phyloP scores from a whole-genome alignment of 441 rosid species.

The Euphorbia schlechtendalii region DNA sequence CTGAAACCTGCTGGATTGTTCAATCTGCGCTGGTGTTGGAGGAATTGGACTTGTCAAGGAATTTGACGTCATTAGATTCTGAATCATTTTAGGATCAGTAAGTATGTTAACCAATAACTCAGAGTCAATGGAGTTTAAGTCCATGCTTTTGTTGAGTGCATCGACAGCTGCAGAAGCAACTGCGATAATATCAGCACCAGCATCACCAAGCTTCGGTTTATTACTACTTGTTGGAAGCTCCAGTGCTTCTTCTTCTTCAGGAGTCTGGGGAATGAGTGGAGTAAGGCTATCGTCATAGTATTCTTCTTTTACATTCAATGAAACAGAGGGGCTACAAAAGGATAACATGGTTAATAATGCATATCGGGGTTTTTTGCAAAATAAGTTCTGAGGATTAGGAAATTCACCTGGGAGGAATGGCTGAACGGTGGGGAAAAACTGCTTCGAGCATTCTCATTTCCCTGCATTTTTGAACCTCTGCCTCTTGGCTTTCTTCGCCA shows the following conservation, averaged over 20 bases:
- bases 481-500: slow-evolving; percentile 79
- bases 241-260: slow-evolving; percentile 50
- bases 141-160: slow-evolving; percentile 32
- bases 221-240: too few species aligned
- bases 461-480: slow-evolving; percentile 52
- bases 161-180: slow-evolving; percentile 40
- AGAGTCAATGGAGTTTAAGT: slow-evolving; percentile 43
- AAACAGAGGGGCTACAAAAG: slow-evolving; percentile 45
- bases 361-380: not conserved
- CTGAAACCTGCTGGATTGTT: slow-evolving; percentile 3
- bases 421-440: slow-evolving; percentile 64
- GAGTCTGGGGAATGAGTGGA: slow-evolving; percentile 46
- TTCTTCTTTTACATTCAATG: slow-evolving; percentile 30
- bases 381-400: not conserved
- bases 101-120: slow-evolving; percentile 53
- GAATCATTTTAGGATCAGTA: slow-evolving; percentile 42
- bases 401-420: slow-evolving; percentile 64
- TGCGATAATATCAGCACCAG: slow-evolving; percentile 24
- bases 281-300: slow-evolving; percentile 43
- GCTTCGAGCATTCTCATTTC: slow-evolving; percentile 83
- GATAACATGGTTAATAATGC: not conserved
- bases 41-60: not conserved
- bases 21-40: not conserved
- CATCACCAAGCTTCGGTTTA: slow-evolving; percentile 20
- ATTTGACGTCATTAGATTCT: slow-evolving; percentile 23